Conservation (phyloP, 192 early-diverging fungal species). For the Gaertneriomyces sp. region DNA sequence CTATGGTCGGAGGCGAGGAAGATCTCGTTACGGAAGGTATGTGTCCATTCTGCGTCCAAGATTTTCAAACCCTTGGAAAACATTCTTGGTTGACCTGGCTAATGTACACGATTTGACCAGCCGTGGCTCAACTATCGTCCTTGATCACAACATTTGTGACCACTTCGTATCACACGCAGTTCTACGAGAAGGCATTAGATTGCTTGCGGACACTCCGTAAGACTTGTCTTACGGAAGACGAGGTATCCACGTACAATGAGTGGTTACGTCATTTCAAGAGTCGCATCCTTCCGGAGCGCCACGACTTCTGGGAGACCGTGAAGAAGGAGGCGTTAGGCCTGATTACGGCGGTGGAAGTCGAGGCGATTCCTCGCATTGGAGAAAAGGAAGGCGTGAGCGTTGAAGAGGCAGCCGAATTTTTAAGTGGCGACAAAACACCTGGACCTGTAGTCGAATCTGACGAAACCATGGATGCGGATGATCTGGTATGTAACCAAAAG, state of each 20-base stretch:
- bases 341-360: no score
- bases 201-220: slow-evolving; percentile 53
- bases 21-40: slow-evolving; percentile 54
- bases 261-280: slow-evolving; percentile 48
- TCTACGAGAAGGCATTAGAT: slow-evolving; percentile 54
- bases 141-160: slow-evolving; percentile 48
- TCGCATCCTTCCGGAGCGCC: not conserved
- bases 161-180: slow-evolving; percentile 52
- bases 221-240: slow-evolving; percentile 31
- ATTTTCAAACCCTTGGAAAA: not conserved
- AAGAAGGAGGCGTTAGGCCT: not conserved
- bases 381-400: no score
- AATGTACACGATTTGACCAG: slow-evolving; percentile 26
- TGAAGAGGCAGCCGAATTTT: no score
- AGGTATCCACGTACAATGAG: slow-evolving; percentile 48
- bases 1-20: slow-evolving; percentile 51
- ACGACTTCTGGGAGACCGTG: not conserved
- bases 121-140: slow-evolving; percentile 54
- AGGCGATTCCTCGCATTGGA: no score
- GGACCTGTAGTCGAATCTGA: no score
- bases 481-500: no score
- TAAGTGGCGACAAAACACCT: no score
- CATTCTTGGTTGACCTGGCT: not conserved
- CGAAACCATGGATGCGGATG: no score
- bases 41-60: not conserved